Evolutionary conservation across 139 green algal species (phyloP).

Genomic region (Edaphochlamys debaryana): DNA sequence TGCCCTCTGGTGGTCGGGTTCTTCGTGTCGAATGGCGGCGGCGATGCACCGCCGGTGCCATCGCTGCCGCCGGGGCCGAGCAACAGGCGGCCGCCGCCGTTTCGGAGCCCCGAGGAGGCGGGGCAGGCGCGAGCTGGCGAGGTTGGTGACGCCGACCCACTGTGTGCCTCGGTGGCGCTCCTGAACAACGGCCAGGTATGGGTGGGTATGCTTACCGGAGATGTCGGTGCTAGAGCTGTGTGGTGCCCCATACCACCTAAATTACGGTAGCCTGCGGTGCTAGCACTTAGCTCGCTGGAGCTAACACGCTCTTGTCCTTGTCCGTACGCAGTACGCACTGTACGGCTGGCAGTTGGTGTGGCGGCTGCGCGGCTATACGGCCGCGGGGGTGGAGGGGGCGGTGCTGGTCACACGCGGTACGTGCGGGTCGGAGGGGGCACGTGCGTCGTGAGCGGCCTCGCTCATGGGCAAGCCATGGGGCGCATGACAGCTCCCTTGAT

Average conservation of each 20-base stretch:
- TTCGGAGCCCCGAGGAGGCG: not conserved
- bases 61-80: too few relatives aligned
- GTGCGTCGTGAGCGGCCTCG: too few relatives aligned
- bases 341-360: slow-evolving; percentile 47
- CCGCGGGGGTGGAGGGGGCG: slow-evolving; percentile 2
- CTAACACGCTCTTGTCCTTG: not conserved
- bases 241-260: too few relatives aligned
- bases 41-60: not conserved
- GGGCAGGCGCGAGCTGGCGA: not conserved
- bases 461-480: too few relatives aligned
- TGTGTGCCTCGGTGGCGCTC: slow-evolving; percentile 1
- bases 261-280: not conserved
- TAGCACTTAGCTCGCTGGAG: not conserved
- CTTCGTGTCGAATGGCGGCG: not conserved
- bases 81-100: too few relatives aligned
- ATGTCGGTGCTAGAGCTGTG: too few relatives aligned
- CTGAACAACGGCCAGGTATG: slow-evolving; percentile 28
- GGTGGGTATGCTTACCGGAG: not conserved
- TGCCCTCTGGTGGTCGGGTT: slow-evolving; percentile 23
- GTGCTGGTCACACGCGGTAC: slow-evolving; percentile 19
- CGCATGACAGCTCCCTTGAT: too few relatives aligned
- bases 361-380: not conserved
- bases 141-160: not conserved
- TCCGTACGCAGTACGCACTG: not conserved
- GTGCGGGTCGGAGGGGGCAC: too few relatives aligned